A percentile compares a stretch with the other conserved stretches of the same genome.
These are phyloP conservation scores for Podospora fimiseda DNA, from an alignment of 495 filamentous ascomycete genomes.

Conservation along the genomic window DNA sequence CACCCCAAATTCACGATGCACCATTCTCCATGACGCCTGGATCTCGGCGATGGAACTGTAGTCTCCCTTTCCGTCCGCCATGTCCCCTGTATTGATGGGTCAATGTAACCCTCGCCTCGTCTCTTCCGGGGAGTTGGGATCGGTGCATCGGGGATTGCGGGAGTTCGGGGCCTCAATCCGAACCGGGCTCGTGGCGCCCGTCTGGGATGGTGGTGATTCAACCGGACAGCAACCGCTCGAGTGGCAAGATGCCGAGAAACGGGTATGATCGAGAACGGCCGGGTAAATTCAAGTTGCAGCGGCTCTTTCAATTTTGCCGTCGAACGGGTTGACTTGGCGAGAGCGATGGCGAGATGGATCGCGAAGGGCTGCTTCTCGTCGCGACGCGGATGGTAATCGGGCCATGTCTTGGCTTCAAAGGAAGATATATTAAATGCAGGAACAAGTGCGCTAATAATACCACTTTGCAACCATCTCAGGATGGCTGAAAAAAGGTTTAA, in stretches of 20 bases:
- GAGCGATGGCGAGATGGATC: background rate
- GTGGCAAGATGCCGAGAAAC: background rate
- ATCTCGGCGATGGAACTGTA: conserved; percentile 3
- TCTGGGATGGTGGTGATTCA: background rate
- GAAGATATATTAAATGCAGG: background rate
- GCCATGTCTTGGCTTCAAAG: background rate
- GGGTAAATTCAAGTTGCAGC: conserved; percentile 6
- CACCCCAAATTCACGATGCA: background rate
- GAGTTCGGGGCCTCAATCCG: conserved; percentile 2
- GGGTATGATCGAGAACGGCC: background rate
- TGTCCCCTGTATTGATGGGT: background rate
- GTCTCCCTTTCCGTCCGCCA: background rate
- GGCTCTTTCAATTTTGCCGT: conserved; percentile 3
- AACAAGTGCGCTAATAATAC: background rate
- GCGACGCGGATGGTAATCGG: background rate
- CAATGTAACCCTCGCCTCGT: conserved; percentile 3
- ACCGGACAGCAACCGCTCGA: background rate
- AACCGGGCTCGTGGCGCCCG: conserved; percentile 2
- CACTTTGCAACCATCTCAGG: background rate
- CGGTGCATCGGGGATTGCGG: too few species aligned
- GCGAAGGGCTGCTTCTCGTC: too few species aligned
- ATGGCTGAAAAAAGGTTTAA: too few species aligned
- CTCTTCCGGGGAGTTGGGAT: background rate
- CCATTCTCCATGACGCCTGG: background rate
- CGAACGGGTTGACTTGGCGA: background rate